Base-by-base conservation (phyloP, 2,329 filamentous ascomycete genomes). In the Zarea fungicola region DNA sequence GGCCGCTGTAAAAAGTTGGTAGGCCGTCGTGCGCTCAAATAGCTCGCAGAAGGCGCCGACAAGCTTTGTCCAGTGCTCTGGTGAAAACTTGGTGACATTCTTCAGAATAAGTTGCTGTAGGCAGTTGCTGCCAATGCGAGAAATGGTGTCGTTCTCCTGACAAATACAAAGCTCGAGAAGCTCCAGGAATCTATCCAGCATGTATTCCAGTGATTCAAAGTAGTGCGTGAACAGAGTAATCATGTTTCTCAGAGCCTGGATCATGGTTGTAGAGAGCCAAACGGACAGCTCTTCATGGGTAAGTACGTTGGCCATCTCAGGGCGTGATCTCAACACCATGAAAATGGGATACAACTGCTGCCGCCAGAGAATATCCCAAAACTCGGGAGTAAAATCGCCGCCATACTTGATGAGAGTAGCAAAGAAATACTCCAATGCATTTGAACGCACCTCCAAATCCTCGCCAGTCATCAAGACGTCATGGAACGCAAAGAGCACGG, bases 381-480 rank as follows among this genome's bases (percentile, higher is more conserved):
- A 99, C 47, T 96, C 89, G 1, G 84, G 75, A 4, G 92, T 90
- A 60, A 96, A 99, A 57, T 89, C 87, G 16, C 89, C 87, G 29
- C 95, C 93, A 58, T 97, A 93, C 54, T 82, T 83, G 51, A 96
- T 84, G 6, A 99, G 76, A 0, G 90, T 90, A 51, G 97, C 92
- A 60, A 99, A 99, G 53, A 99, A 89, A 67, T 97, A 99, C 58
- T 91, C 95, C 34, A 99, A 76, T 3, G 95, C 93, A 68, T 81
- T 84, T 2, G 81, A 96, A 51, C 93, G 85, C 34, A 97, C 93
- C 68, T 99, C 93, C 16, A 99, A 77, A 64, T 99, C 93, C 67
- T 99, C 95, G 3, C 95, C 93, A 2, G 93, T 99, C 93, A 99
- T 99, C 41, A 99, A 73, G 19, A 99, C 91, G 65, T 99, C 93